Conservation (phyloP, 2,329 filamentous ascomycete species). For the Ophiostoma sp. region DNA sequence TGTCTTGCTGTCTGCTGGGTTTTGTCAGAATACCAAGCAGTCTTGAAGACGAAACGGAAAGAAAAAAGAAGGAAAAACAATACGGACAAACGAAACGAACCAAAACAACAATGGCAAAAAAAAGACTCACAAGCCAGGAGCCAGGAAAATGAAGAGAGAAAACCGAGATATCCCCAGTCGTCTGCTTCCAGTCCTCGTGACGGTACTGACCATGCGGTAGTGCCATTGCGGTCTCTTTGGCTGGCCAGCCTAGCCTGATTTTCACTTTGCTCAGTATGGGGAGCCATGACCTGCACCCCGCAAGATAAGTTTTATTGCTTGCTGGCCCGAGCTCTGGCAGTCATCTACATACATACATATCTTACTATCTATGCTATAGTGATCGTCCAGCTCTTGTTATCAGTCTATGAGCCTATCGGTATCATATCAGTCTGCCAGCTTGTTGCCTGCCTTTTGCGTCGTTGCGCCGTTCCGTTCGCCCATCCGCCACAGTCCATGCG, state of each 20-base stretch:
- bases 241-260: neutral
- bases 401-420: neutral
- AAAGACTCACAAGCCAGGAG: neutral
- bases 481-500: constrained; percentile 1
- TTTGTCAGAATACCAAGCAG: neutral
- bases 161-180: constrained; percentile 6
- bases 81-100: neutral
- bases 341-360: too few species aligned
- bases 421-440: neutral
- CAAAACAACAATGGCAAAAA: neutral
- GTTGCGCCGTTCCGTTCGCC: neutral
- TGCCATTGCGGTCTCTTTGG: neutral
- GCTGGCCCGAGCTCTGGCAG: neutral
- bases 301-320: neutral
- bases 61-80: too few species aligned
- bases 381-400: neutral
- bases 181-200: neutral
- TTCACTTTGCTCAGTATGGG: neutral
- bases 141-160: neutral
- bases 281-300: neutral
- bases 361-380: neutral
- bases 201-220: neutral
- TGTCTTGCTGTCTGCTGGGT: neutral
- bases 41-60: neutral
- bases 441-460: neutral